Percentiles rank a stretch among this genome's conserved stretches.
These are phyloP conservation scores for Dissophora ornata DNA, from an alignment of 192 early-diverging fungal species.

Conservation along the genomic window DNA sequence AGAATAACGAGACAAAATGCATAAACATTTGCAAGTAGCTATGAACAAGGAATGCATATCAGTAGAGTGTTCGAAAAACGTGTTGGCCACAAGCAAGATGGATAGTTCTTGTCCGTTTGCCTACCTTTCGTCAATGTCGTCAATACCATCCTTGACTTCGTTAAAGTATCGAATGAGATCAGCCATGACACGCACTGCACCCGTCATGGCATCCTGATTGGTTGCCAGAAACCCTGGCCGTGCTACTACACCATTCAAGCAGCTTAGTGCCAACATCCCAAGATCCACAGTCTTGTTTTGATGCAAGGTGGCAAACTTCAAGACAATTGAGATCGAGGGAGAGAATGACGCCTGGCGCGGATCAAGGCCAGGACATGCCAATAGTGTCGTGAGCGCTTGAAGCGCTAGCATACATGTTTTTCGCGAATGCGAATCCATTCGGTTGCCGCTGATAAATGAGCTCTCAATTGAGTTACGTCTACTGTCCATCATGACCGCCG, in stretches of 20 bases:
- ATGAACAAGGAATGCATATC: not conserved
- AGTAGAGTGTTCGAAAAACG: too few relatives aligned
- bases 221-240: slow-evolving; percentile 45
- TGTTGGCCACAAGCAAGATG: too few relatives aligned
- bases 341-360: slow-evolving; percentile 37
- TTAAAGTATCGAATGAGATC: slow-evolving; percentile 51
- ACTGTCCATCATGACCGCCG: slow-evolving; percentile 27
- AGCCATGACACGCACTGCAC: slow-evolving; percentile 35
- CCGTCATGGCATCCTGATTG: slow-evolving; percentile 47
- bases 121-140: slow-evolving; percentile 51
- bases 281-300: slow-evolving; percentile 48
- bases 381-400: slow-evolving; percentile 23
- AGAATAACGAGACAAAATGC: slow-evolving; percentile 50
- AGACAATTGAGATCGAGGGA: slow-evolving; percentile 19
- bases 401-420: slow-evolving; percentile 44
- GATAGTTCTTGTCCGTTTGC: not conserved
- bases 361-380: slow-evolving; percentile 42
- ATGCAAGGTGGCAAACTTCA: slow-evolving; percentile 49
- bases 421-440: slow-evolving; percentile 48
- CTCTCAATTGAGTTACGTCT: slow-evolving; percentile 33
- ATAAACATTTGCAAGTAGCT: slow-evolving; percentile 54
- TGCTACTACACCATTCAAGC: slow-evolving; percentile 44
- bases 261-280: slow-evolving; percentile 41
- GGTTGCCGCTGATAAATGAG: slow-evolving; percentile 44
- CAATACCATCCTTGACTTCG: slow-evolving; percentile 50